phyloP scores from a whole-genome alignment of 31 red algal genomes.

The Asparagopsis taxiformis region DNA sequence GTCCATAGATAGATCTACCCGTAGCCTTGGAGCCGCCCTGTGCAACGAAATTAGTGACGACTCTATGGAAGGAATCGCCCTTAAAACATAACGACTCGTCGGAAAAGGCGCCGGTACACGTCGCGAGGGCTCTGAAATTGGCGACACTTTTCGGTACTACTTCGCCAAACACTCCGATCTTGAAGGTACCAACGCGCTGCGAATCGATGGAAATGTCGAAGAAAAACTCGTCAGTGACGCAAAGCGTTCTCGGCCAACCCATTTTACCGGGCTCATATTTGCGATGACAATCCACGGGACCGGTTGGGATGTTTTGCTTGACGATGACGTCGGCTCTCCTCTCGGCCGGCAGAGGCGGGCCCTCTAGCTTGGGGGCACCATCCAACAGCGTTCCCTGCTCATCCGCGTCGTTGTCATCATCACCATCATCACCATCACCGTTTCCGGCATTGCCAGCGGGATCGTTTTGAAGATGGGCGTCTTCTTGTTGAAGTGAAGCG shows the following conservation, averaged over 20 bases:
- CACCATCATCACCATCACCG: not conserved
- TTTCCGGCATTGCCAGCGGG: not conserved
- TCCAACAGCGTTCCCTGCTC: conserved; percentile 29
- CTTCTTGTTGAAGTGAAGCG: too few species aligned
- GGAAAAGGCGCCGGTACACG: conserved; percentile 73
- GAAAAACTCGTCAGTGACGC: conserved; percentile 78
- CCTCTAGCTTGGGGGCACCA: conserved; percentile 16
- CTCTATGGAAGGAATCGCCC: conserved; percentile 74
- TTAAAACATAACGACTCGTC: conserved; percentile 56
- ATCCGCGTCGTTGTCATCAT: not conserved
- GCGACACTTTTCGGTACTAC: conserved; percentile 83
- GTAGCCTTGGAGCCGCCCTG: conserved; percentile 91
- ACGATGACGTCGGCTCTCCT: not conserved
- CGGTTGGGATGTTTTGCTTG: not conserved
- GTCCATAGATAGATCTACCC: conserved; percentile 67
- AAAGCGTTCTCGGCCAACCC: conserved; percentile 55
- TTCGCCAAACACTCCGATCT: conserved; percentile 79
- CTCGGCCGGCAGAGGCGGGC: conserved; percentile 1
- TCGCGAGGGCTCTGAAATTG: conserved; percentile 83
- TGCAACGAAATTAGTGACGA: conserved; percentile 76
- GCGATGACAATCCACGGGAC: conserved; percentile 20
- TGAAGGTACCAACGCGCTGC: conserved; percentile 35
- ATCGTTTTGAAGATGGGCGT: too few species aligned
- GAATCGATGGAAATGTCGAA: conserved; percentile 64
- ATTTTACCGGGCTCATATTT: conserved; percentile 67